Base-by-base conservation (phyloP, 169 alveolate genomes). In the Plasmodium coatneyi region DNA sequence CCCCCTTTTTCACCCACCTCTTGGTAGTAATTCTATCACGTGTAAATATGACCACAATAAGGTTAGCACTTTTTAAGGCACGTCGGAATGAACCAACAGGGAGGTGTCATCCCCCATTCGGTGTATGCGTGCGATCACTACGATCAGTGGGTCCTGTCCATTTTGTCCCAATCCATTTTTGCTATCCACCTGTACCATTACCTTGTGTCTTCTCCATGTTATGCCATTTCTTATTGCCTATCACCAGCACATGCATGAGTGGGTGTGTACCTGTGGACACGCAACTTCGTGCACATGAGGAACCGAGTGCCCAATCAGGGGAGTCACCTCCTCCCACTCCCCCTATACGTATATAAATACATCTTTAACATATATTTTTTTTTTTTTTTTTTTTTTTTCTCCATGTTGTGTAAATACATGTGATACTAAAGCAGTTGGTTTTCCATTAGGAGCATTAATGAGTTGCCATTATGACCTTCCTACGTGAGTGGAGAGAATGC, bases 31-130 rank as follows among this genome's bases (percentile, higher is more conserved):
- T 81, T 86, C 95, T 90, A 90, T 90, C 95, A 46, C 83, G 95
- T 28, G 95, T 90, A 90, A 90, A 90, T 81, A 90, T 90, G 95
- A 90, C 95, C 71, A 90, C 95, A 90, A 90, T 90, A 90, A 86
- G 95, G 95, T 90, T 90, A 90, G 71, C 39, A 80, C 22, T 14
- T 80, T 90, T 80, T 80, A 72, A 90, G 82, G 78, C 54, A 87
- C 41, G 34, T 54, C 10, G 32, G 80, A 74, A 90, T 30, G 60
- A 80, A 52, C 74, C 49, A 72, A 49, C 41, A 0, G 76, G 36
- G 36, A 7, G n/a, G 25, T 56, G 52, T 41, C 14, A 5, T 43
- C 54, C 54, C 74, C 74, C 25, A 0, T 60, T n/a, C 34, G 74
- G 32, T 32, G 39, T 32, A 32, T 32, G 39, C 1, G 39, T 32